Conservation (phyloP, 805 yeast species). For the Starmerella gropengiesseri region DNA sequence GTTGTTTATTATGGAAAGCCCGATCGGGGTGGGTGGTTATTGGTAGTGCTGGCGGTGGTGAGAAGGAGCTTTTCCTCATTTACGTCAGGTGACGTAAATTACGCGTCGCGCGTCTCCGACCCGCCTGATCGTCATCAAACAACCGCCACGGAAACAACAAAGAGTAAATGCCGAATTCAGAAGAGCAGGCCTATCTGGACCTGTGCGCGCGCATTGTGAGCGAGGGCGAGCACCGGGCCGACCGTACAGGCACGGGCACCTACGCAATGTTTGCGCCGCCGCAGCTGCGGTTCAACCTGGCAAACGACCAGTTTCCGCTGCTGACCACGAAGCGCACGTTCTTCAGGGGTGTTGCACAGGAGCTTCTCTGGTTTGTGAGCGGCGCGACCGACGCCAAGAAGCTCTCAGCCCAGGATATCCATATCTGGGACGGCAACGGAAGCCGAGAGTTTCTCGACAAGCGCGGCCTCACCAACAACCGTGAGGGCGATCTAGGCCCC, state of each 20-base stretch:
- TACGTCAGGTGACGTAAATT: constrained; percentile 7
- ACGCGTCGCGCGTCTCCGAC: constrained; percentile 5
- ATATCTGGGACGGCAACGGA: constrained; percentile 98
- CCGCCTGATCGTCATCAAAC: not conserved
- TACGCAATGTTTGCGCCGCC: constrained; percentile 88
- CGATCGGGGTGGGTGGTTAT: no score
- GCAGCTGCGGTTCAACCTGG: constrained; percentile 70
- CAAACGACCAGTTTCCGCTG: constrained; percentile 68
- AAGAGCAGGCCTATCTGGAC: constrained; percentile 80
- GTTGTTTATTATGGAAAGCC: no score
- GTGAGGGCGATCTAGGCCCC: constrained; percentile 95
- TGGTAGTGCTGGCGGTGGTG: not conserved
- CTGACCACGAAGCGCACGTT: constrained; percentile 89
- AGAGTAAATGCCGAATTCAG: constrained; percentile 26
- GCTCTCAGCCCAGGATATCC: constrained; percentile 75
- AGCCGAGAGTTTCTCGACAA: constrained; percentile 81
- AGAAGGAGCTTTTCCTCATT: not conserved
- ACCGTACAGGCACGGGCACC: constrained; percentile 97
- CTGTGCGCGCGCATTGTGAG: constrained; percentile 64
- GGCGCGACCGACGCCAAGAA: constrained; percentile 84
- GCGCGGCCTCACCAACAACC: constrained; percentile 64
- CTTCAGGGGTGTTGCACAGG: constrained; percentile 78
- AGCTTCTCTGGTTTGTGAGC: constrained; percentile 81
- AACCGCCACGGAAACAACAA: not conserved
- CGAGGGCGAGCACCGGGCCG: constrained; percentile 85